Base-by-base conservation (phyloP, 768 basidiomycete genomes). In the Rhodotorula babjevae region DNA sequence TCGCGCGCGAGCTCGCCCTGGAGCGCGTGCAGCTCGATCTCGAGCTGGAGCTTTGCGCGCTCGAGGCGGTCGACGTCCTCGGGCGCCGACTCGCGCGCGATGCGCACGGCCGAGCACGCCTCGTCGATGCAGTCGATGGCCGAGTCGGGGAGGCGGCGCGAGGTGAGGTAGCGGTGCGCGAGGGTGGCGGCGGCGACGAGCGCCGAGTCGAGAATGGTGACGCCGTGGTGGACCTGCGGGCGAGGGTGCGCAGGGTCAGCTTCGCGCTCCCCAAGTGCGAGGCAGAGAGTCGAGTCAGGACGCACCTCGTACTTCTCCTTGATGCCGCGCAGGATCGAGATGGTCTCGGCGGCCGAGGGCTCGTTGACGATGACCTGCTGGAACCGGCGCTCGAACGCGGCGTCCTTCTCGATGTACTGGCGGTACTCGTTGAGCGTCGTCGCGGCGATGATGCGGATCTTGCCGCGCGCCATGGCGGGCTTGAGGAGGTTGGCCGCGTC, bases 361-460 rank as follows among this genome's bases (percentile, higher is more conserved):
- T 98, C 95, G 76, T 93, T 93, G 70, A 98, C 87, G 40, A 94
- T 79, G 55, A 98, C 93, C 80, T 96, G 93, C 5, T 93, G 92
- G 80, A 95, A 46, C 56, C 57, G 56, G 14, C 61, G 74, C 65
- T 78, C 76, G 71, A 79, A 76, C 33, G 60, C 55, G 16, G 55
- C 56, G 68, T 50, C 56, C 60, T 89, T 91, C 82, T 96, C 93
- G 79, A 96, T 93, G 80, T 92, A 90, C 80, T 94, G 90, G 69
- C 91, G 84, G 81, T 96, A 97, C 80, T 97, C 93, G 50, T 89
- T 86, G 3, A 96, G 85, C 0, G 94, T 97, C 0, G 94, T 97
- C 5, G 94, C 93, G 67, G 93, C 92, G 68, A 95, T 92, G 82
- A 84, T 87, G 65, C 86, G 85, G 57, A 82, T 81, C 80, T 90